These are phyloP conservation scores for Madurella fahalii DNA, from an alignment of 2,329 filamentous ascomycete genomes.

Conservation along the genomic window DNA sequence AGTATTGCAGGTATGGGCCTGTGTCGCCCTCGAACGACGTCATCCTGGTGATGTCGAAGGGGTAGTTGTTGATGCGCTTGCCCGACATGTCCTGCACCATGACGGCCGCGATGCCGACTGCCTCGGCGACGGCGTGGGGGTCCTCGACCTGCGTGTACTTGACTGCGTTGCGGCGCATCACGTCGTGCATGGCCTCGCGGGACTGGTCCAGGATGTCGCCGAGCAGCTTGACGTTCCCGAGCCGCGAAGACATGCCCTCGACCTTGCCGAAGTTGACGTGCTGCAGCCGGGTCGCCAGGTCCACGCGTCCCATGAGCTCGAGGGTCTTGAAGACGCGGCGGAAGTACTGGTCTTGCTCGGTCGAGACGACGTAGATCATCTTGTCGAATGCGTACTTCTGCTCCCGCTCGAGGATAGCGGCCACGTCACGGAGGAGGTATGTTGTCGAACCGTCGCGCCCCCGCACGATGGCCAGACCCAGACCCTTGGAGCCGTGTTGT, in stretches of 20 bases:
- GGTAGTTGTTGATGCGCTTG: conserved; percentile 50
- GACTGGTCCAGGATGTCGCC: conserved; percentile 55
- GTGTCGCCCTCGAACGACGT: conserved; percentile 70
- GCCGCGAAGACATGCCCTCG: conserved; percentile 39
- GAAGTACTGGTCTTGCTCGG: conserved; percentile 36
- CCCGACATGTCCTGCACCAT: conserved; percentile 73
- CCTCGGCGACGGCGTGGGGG: conserved; percentile 59
- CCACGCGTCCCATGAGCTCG: conserved; percentile 34
- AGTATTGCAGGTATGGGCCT: conserved; percentile 69
- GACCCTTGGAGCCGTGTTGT: conserved; percentile 63
- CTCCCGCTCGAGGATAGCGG: conserved; percentile 59
- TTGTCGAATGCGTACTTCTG: conserved; percentile 43
- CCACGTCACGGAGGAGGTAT: conserved; percentile 67
- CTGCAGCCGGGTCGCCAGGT: conserved; percentile 33
- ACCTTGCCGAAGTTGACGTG: conserved; percentile 46
- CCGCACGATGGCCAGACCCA: conserved; percentile 65
- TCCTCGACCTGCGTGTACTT: conserved; percentile 53
- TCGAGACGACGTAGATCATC: conserved; percentile 39
- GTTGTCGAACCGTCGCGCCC: conserved; percentile 60
- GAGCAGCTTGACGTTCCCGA: conserved; percentile 50
- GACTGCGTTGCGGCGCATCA: conserved; percentile 42
- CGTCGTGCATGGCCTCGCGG: conserved; percentile 65
- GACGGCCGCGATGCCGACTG: conserved; percentile 63
- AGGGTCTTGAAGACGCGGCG: conserved; percentile 32
- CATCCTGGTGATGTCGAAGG: conserved; percentile 69